Base-by-base conservation (phyloP, 371 early-diverging fungal species). In the Saksenaea vasiformis region DNA sequence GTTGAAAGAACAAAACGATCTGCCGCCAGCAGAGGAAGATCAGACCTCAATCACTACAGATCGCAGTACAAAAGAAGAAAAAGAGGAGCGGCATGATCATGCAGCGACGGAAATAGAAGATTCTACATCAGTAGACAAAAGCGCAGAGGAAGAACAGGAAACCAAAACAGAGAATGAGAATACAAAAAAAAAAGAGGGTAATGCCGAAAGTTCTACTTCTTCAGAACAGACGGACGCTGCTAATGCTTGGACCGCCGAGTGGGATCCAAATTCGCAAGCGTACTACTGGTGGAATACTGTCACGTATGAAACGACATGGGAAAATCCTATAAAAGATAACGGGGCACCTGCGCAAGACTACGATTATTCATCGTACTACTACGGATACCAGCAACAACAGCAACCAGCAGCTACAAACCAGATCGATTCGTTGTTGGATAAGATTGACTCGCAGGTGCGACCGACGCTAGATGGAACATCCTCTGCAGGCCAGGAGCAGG, bases 271-370 rank as follows among this genome's bases (percentile, higher is more conserved):
- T 34, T 71, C 69, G 7, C 78, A 82, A 60, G 71, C 76, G 1
- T 87, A 84, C 55, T 87, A 87, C 66, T 87, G 79, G 78, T 87
- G 85, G 87, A 87, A 87, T 65, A 81, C 79, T 34, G 59, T 72
- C 15, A 85, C 87, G 8, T 80, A 85, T 58, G 85, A 87, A 65
- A 87, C 86, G 0, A 81, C 84, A 3, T 85, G 85, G 86, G 71
- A 71, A 0, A 70, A 81, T 62, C 80, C 77, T 54, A 37, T 60
- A 27, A 55, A 64, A 38, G 44, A 64, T 39, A 26, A 5, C 13
- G 24, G 5, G 38, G 27, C 17, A 31, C 41, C 34, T 26, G 19
- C 35, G 5, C 64, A 63, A 27, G 41, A 54, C 4, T 43, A 58
- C 38, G 54, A 62, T 37, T 35, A 59, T 22, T 43, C 64, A 22